Evolutionary conservation across 805 yeast genomes (phyloP), one percentile per base, ranked within the genome.

Genomic region (Vanderwaltozyma verrucispora): DNA sequence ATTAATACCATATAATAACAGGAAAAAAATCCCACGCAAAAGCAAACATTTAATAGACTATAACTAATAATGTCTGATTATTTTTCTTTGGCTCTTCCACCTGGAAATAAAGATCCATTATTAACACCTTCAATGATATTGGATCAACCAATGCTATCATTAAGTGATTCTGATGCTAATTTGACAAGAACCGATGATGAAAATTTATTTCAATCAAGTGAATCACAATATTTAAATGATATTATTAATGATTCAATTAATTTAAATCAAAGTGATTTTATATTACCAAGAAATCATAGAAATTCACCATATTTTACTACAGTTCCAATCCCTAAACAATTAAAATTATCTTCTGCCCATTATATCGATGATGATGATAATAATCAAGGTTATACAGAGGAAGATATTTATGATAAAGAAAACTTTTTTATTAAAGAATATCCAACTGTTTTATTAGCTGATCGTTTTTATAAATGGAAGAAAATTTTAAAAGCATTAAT

Each of bases 401-500:
- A 34, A 14, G 42, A 43, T 24, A 45, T 38, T 16, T 51, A 51
- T 6, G 45, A 44, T 14, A 35, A 31, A n/a, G 48, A 44, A 11
- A 48, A 47, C 11, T 42, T 39, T 26, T 54, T 42, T 32, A 60
- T 57, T 13, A 55, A 56, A 34, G 64, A 60, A 32, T 59, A 72
- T 47, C 96, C 95, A 28, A 84, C 95, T 2, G 94, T 85, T 43
- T 71, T 81, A 9, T 64, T 86, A 42, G 87, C 89, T 16, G 72
- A 75, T 32, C 64, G 96, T 46, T 86, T 86, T 57, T 71, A 75
- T 40, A 78, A 87, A 13, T 86, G 95, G 94, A 67, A 94, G 37
- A 72, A 75, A 40, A 75, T 86, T 37, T 71, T 85, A 44, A 77
- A 79, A 47, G 80, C 83, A 37, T 60, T 86, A 44, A 71, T 80